A percentile compares a stretch with the other conserved stretches of the same genome.
Conservation (phyloP, 1,139 yeast species). For the Debaryomyces robertsiae region DNA sequence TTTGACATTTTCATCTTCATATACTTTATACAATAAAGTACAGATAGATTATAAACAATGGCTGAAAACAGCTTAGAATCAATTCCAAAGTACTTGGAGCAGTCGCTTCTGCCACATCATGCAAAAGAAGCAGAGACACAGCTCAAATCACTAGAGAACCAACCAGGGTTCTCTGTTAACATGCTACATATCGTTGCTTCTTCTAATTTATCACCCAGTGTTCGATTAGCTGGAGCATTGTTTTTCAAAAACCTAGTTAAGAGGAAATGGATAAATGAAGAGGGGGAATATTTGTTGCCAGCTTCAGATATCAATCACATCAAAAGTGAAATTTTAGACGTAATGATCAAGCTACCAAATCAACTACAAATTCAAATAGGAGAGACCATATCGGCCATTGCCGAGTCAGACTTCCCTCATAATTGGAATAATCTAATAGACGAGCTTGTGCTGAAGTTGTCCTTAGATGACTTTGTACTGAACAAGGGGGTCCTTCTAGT, state of each 20-base stretch:
- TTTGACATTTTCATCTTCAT: background rate
- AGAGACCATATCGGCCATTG: slow-evolving; percentile 88
- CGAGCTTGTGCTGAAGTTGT: slow-evolving; percentile 67
- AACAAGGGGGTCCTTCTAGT: slow-evolving; percentile 88
- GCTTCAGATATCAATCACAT: slow-evolving; percentile 64
- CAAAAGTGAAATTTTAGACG: slow-evolving; percentile 73
- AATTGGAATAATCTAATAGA: slow-evolving; percentile 83
- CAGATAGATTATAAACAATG: slow-evolving; percentile 20
- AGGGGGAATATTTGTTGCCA: slow-evolving; percentile 73
- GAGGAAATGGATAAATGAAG: slow-evolving; percentile 87
- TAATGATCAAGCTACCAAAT: slow-evolving; percentile 80
- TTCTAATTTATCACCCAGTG: slow-evolving; percentile 50
- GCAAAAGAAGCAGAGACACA: slow-evolving; percentile 65
- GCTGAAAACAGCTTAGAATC: slow-evolving; percentile 43
- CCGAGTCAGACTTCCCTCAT: slow-evolving; percentile 94
- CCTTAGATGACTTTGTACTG: slow-evolving; percentile 63
- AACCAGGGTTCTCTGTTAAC: slow-evolving; percentile 73
- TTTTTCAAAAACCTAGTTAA: slow-evolving; percentile 87
- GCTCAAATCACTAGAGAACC: slow-evolving; percentile 61
- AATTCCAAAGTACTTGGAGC: slow-evolving; percentile 50
- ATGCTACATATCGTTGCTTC: slow-evolving; percentile 80
- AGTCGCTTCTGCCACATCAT: slow-evolving; percentile 49
- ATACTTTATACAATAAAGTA: background rate
- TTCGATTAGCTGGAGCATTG: slow-evolving; percentile 85
- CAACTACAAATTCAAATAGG: slow-evolving; percentile 87